A percentile compares a stretch with the other conserved stretches of the same genome.
Conservation (phyloP, 1,139 yeast genomes). For the Lodderomyces margitis region DNA sequence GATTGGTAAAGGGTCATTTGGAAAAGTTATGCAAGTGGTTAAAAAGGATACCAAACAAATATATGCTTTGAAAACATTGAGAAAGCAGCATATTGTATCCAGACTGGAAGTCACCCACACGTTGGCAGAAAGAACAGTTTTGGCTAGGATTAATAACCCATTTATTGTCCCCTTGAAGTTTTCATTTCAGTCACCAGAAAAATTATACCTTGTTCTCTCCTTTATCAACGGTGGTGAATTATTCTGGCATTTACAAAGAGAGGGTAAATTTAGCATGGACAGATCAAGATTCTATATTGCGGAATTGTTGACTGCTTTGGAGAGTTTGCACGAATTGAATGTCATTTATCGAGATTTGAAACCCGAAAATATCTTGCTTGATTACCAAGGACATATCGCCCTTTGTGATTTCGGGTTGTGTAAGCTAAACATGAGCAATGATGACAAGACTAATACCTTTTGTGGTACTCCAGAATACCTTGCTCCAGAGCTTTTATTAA, state of each 20-base stretch:
- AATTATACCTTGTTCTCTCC: constrained; percentile 82
- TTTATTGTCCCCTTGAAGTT: constrained; percentile 96
- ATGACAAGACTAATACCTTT: constrained; percentile 88
- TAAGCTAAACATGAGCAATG: constrained; percentile 86
- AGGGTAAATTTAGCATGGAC: constrained; percentile 84
- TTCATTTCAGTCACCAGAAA: constrained; percentile 94
- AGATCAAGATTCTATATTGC: constrained; percentile 93
- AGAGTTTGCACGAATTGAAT: constrained; percentile 83
- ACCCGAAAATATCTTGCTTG: constrained; percentile 91
- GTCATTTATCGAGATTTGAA: constrained; percentile 93
- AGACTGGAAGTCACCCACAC: constrained; percentile 96
- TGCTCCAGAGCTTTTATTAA: constrained; percentile 89
- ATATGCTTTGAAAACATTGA: constrained; percentile 88
- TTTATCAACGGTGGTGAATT: constrained; percentile 97
- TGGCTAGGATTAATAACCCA: constrained; percentile 93
- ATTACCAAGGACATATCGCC: constrained; percentile 96
- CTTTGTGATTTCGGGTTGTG: constrained; percentile 96
- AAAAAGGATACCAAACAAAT: constrained; percentile 93
- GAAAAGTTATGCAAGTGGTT: constrained; percentile 97
- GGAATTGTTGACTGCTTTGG: constrained; percentile 87
- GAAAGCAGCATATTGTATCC: constrained; percentile 92
- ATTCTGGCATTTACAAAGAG: constrained; percentile 89
- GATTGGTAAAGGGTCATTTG: constrained; percentile 96
- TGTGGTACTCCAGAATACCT: constrained; percentile 97
- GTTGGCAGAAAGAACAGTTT: constrained; percentile 89